Percentiles rank a stretch among this genome's conserved stretches.
Evolutionary conservation across 495 filamentous ascomycete genomes (phyloP).

Genomic region (Sporormia fimetaria): DNA sequence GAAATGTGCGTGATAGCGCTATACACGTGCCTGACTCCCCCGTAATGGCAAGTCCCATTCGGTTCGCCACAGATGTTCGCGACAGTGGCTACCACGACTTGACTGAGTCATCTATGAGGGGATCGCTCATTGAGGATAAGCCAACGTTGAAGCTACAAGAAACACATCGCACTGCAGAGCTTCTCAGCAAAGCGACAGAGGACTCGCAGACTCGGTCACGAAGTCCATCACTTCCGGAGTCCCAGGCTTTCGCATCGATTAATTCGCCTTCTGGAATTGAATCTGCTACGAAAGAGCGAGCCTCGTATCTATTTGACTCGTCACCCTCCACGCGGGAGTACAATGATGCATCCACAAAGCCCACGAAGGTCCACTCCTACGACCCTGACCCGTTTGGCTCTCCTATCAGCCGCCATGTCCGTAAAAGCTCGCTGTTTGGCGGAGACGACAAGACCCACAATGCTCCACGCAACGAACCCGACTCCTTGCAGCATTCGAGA

Average conservation of each 20-base stretch:
- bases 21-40: conserved; percentile 44
- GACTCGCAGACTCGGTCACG: conserved; percentile 5
- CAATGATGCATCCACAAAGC: conserved; percentile 11
- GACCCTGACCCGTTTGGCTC: conserved; percentile 4
- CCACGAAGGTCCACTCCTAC: conserved; percentile 3
- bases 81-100: conserved; percentile 39
- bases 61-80: conserved; percentile 24
- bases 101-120: too few relatives aligned
- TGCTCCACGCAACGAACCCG: too few relatives aligned
- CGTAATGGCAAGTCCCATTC: conserved; percentile 18
- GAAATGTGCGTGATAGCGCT: conserved; percentile 39
- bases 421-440: too few relatives aligned
- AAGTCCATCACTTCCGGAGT: conserved; percentile 20
- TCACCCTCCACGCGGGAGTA: conserved; percentile 37
- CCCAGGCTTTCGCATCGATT: conserved; percentile 2
- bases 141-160: conserved; percentile 5
- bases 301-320: conserved; percentile 44
- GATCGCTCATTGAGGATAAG: too few relatives aligned
- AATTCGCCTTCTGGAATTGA: conserved; percentile 37
- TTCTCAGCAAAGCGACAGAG: conserved; percentile 1
- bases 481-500: too few relatives aligned
- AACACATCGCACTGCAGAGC: background rate
- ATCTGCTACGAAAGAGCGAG: conserved; percentile 43
- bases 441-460: too few relatives aligned
- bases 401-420: too few relatives aligned